phyloP scores from a whole-genome alignment of 1,139 yeast species.

The Debaryomyces subglobosus region DNA sequence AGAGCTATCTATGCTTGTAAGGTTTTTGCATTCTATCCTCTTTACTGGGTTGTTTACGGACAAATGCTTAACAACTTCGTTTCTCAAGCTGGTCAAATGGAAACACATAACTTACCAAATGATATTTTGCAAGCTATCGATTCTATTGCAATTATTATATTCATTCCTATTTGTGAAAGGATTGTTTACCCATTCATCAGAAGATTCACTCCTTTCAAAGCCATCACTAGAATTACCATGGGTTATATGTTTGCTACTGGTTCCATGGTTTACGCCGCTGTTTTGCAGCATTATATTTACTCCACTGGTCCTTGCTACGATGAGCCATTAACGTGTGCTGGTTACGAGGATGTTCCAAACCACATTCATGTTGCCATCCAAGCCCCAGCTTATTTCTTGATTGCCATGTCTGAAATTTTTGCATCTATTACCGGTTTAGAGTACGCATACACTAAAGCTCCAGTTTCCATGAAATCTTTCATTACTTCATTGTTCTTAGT shows the following conservation, averaged over 20 bases:
- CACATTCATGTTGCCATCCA: conserved; percentile 63
- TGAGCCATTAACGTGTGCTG: conserved; percentile 46
- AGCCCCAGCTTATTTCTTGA: conserved; percentile 63
- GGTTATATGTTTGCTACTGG: conserved; percentile 76
- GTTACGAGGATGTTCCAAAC: conserved; percentile 44
- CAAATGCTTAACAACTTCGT: conserved; percentile 69
- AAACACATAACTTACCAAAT: conserved; percentile 64
- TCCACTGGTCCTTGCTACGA: conserved; percentile 77
- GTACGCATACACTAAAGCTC: conserved; percentile 74
- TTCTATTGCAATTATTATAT: conserved; percentile 61
- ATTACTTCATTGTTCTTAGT: conserved; percentile 64
- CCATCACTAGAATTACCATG: conserved; percentile 71
- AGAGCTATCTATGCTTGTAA: conserved; percentile 64
- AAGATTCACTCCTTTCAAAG: conserved; percentile 59
- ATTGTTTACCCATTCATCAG: conserved; percentile 59
- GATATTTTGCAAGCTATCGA: conserved; percentile 67
- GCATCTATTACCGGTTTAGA: conserved; percentile 70
- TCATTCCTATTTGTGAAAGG: conserved; percentile 62
- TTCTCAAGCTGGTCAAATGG: conserved; percentile 68
- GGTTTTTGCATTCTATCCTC: conserved; percentile 62
- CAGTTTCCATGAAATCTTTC: conserved; percentile 64
- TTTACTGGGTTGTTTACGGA: conserved; percentile 70
- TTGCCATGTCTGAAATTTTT: conserved; percentile 65
- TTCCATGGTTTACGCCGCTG: conserved; percentile 81
- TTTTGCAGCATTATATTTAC: conserved; percentile 76